A percentile compares a stretch with the other conserved stretches of the same genome.
phyloP scores from a whole-genome alignment of 2,329 filamentous ascomycete species.

The Lecanicillium sp. region DNA sequence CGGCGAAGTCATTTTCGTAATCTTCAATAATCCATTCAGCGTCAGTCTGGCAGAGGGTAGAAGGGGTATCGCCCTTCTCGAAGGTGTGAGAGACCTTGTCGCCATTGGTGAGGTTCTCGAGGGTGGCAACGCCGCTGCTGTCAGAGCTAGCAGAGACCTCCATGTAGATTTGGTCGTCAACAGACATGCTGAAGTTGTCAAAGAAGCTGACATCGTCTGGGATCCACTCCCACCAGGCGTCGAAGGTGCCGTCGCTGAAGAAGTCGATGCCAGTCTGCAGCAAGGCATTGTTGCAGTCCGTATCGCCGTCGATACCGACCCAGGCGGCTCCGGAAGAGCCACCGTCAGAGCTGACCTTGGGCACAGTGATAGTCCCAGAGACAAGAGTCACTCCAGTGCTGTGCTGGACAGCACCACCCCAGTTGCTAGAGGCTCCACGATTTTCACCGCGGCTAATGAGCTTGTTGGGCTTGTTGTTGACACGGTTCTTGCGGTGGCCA shows the following conservation, averaged over 20 bases:
- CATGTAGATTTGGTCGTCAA: constrained; percentile 20
- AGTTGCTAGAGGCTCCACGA: not conserved
- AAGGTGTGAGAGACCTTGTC: constrained; percentile 44
- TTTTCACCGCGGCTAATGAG: no score
- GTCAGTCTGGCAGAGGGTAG: constrained; percentile 42
- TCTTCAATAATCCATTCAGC: constrained; percentile 55
- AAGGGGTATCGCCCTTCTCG: constrained; percentile 17
- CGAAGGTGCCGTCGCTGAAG: constrained; percentile 26
- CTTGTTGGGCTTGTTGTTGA: no score
- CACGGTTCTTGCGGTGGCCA: no score
- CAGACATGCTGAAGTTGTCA: constrained; percentile 18
- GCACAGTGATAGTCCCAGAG: not conserved
- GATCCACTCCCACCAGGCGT: constrained; percentile 38
- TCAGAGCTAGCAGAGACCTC: constrained; percentile 18
- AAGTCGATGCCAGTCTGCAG: constrained; percentile 36
- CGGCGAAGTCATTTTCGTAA: not conserved
- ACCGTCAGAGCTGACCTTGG: not conserved
- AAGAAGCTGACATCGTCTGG: constrained; percentile 33
- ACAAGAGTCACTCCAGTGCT: constrained; percentile 1
- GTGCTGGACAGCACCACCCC: constrained; percentile 3
- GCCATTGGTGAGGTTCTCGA: constrained; percentile 43
- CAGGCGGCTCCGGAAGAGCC: constrained; percentile 25
- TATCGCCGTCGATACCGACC: constrained; percentile 38
- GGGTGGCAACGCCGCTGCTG: constrained; percentile 16
- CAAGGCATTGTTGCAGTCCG: constrained; percentile 28